Evolutionary conservation across 345 rosid species (phyloP).

Genomic region (Brassica cretica): DNA sequence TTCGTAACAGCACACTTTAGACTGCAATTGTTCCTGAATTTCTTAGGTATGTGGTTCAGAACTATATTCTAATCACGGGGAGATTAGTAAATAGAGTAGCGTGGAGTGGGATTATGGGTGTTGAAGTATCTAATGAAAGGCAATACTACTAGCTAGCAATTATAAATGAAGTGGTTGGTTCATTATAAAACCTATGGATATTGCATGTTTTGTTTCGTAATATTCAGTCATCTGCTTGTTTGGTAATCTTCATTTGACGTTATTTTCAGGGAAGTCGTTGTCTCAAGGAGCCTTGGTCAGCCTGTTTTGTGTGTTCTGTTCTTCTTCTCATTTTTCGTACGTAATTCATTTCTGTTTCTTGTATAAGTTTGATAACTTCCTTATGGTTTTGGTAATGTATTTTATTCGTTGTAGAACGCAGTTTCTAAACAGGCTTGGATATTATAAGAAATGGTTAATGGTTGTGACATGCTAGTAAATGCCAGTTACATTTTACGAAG

Average conservation of each 20-base stretch:
- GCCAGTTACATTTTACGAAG: not conserved
- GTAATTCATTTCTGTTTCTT: not conserved
- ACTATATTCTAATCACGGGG: not conserved
- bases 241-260: not conserved
- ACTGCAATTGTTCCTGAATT: conserved; percentile 21
- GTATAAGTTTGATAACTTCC: not conserved
- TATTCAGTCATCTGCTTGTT: conserved; percentile 7
- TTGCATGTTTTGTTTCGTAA: not conserved
- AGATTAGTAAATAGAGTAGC: conserved; percentile 10
- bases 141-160: not conserved
- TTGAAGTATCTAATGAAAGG: conserved; percentile 2
- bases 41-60: conserved; percentile 31
- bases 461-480: not conserved
- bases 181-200: conserved; percentile 4
- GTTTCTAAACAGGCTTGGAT: not conserved
- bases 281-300: conserved; percentile 23
- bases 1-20: conserved; percentile 21
- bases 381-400: not conserved
- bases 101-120: not conserved
- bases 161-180: conserved; percentile 17
- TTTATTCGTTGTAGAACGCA: not conserved
- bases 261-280: conserved; percentile 14
- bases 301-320: conserved; percentile 32
- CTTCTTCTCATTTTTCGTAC: not conserved
- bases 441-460: not conserved